Evolutionary conservation across 257 asterid genomes (phyloP).

Genomic region (Nicotiana sylvestris): DNA sequence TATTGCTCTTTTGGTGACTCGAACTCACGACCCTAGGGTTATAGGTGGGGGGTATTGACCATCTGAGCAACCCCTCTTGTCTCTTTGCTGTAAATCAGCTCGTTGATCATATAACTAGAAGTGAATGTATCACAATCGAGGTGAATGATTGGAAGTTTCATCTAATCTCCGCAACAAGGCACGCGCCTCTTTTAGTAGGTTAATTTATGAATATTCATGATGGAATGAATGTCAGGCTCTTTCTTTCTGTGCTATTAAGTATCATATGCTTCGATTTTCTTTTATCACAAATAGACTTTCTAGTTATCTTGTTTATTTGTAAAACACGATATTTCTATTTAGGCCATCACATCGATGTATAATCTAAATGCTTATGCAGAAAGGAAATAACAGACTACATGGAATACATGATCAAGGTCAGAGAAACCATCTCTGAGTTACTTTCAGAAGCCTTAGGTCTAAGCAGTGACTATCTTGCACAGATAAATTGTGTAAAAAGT

Average conservation of each 20-base stretch:
- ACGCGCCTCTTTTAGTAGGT: background rate
- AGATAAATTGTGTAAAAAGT: constrained; percentile 46
- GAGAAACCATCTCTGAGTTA: constrained; percentile 40
- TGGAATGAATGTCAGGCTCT: background rate
- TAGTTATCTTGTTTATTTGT: no score
- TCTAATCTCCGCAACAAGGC: background rate
- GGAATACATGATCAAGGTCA: constrained; percentile 39
- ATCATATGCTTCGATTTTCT: background rate
- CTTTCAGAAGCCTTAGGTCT: constrained; percentile 67
- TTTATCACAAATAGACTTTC: background rate
- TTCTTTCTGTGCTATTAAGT: background rate
- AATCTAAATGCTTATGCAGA: constrained; percentile 29
- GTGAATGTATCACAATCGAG: background rate
- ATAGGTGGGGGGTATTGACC: no score
- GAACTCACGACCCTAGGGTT: no score
- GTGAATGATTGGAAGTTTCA: background rate
- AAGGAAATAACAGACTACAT: constrained; percentile 49
- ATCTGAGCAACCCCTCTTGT: no score
- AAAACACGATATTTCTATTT: background rate
- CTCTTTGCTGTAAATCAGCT: background rate
- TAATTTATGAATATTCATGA: constrained; percentile 6
- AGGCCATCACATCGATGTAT: background rate
- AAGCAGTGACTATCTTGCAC: constrained; percentile 27
- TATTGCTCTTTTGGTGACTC: no score
- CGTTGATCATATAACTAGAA: background rate